Conservation (phyloP, 257 asterid genomes). For the Solanum infundibuliforme region DNA sequence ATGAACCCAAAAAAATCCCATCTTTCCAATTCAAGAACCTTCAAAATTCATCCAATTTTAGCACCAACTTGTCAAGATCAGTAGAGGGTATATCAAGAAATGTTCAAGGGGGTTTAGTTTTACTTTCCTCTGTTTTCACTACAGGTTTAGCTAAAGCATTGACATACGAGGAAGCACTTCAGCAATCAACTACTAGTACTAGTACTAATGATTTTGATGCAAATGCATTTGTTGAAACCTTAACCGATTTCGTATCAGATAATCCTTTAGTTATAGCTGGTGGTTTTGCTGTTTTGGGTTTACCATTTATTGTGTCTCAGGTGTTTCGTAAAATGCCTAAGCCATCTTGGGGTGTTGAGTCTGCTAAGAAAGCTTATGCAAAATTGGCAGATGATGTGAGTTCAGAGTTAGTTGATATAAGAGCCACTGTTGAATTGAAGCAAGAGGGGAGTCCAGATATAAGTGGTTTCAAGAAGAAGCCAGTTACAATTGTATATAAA, state of each 20-base stretch:
- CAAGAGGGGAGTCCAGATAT: constrained; percentile 70
- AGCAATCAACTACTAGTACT: constrained; percentile 30
- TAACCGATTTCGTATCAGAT: constrained; percentile 30
- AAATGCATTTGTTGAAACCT: constrained; percentile 33
- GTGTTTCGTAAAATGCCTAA: constrained; percentile 44
- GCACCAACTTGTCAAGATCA: background rate
- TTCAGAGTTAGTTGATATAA: constrained; percentile 71
- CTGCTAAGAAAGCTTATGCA: constrained; percentile 65
- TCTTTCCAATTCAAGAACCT: constrained; percentile 30
- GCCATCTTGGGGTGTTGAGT: constrained; percentile 81
- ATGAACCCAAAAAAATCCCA: constrained; percentile 33
- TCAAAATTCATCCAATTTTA: background rate
- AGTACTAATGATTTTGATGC: constrained; percentile 36
- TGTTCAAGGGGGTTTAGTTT: constrained; percentile 35
- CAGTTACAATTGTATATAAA: constrained; percentile 45
- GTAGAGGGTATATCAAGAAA: constrained; percentile 23
- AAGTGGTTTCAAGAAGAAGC: constrained; percentile 67
- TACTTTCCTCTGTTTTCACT: constrained; percentile 47
- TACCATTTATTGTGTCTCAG: constrained; percentile 59
- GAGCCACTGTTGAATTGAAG: constrained; percentile 32
- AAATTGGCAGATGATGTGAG: constrained; percentile 57
- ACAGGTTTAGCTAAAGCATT: constrained; percentile 56
- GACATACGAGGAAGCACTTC: constrained; percentile 69
- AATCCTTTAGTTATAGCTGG: constrained; percentile 61
- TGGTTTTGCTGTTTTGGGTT: constrained; percentile 46